Base-by-base conservation (phyloP, 1,284 basidiomycete genomes). In the Sporisorium exsertum region DNA sequence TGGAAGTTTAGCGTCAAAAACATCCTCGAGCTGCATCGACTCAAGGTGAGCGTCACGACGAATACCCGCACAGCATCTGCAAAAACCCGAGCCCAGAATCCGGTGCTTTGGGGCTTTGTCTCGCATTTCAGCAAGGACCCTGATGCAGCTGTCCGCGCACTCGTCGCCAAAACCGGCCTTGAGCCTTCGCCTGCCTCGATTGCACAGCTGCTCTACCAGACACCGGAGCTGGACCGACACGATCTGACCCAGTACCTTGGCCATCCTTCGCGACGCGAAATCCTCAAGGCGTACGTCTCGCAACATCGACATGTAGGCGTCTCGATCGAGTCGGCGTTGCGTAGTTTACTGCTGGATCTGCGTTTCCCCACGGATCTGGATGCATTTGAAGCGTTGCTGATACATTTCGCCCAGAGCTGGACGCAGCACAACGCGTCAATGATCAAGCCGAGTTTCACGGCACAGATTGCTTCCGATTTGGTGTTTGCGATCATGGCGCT, bases 401-500 rank as follows among this genome's bases (percentile, higher is more conserved):
- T 85, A 20, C 90, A 91, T 12, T 95, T 99, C 83, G 93, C 94
- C 8, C 89, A 90, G 71, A 89, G 92, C 27, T 99, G 95, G 93
- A 92, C 93, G 76, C 91, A 92, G 65, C 91, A 92, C n/a, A 99
- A 99, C 84, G 61, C 58, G 5, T 33, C 62, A 12, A 71, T 79
- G 43, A 81, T 84, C 27, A 78, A 80, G 61, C 50, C 57, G 1
- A 50, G 12, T 0, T 80, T 84, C 46, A 81, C 78, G 15, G 35
- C 56, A 5, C 89, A 91, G 16, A 65, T 83, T 8, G 81, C 80
- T 0, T 64, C 68, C 6, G 88, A 84, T 37, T 89, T 98, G 50
- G 92, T 94, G 35, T 89, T 93, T 55, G 92, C 93, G 1, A 91
- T 96, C 64, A 91, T 95, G 72, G 92, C 94, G 81, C 89, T 97